Conservation (phyloP, 495 filamentous ascomycete species). For the Talaromyces ruber region DNA sequence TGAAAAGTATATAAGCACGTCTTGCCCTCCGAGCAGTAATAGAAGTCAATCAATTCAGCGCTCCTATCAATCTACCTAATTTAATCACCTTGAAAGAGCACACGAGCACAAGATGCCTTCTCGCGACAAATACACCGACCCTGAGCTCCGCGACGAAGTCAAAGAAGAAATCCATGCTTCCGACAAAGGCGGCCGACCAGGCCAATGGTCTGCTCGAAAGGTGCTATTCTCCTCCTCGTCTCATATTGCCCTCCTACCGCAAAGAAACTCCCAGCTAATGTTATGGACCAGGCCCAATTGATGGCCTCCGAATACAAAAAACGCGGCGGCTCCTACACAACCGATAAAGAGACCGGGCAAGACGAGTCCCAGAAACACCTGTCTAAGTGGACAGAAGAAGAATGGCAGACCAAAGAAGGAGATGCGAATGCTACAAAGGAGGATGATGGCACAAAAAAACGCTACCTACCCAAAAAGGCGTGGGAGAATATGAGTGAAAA, state of each 20-base stretch:
- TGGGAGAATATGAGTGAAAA: conserved; percentile 38
- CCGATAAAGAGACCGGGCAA: conserved; percentile 29
- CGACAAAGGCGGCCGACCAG: conserved; percentile 40
- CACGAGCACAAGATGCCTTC: conserved; percentile 31
- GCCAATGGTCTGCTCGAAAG: conserved; percentile 44
- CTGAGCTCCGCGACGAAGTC: conserved; percentile 36
- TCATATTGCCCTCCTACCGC: not conserved
- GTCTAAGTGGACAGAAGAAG: conserved; percentile 35
- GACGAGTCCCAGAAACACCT: conserved; percentile 32
- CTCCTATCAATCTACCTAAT: not conserved
- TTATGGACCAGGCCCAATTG: conserved; percentile 30
- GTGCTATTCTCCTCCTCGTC: conserved; percentile 9
- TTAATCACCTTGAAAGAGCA: not conserved
- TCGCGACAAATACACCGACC: conserved; percentile 40
- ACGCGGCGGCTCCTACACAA: conserved; percentile 40
- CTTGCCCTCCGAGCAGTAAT: not conserved
- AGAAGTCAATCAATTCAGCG: not conserved
- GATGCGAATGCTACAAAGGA: conserved; percentile 32
- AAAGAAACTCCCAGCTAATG: not conserved
- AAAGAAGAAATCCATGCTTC: conserved; percentile 37
- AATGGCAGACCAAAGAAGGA: conserved; percentile 45
- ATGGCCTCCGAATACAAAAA: conserved; percentile 44
- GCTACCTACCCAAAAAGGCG: conserved; percentile 41
- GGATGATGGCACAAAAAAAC: conserved; percentile 33
- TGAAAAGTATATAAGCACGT: not conserved